A percentile compares a stretch with the other conserved stretches of the same genome.
phyloP scores from a whole-genome alignment of 2,329 filamentous ascomycete species.

The Trichoderma koningii region DNA sequence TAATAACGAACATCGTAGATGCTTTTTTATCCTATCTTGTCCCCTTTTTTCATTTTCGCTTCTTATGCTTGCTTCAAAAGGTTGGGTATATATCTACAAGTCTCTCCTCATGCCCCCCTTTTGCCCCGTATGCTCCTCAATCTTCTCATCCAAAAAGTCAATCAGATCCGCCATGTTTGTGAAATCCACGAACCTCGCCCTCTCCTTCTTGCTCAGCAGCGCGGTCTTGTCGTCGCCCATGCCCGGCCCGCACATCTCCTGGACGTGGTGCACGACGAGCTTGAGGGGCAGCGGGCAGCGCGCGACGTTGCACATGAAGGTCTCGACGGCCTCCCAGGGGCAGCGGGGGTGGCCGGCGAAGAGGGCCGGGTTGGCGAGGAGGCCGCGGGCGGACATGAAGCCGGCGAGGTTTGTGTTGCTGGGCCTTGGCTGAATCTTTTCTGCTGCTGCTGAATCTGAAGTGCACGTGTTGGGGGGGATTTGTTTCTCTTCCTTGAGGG shows the following conservation, averaged over 20 bases:
- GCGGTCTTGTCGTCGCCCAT: constrained; percentile 55
- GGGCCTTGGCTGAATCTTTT: constrained; percentile 31
- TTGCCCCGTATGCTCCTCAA: constrained; percentile 41
- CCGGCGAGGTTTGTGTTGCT: constrained; percentile 57
- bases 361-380: constrained; percentile 67
- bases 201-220: constrained; percentile 59
- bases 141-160: constrained; percentile 60
- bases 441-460: not conserved
- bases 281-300: constrained; percentile 63
- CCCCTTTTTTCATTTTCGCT: not conserved
- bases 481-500: constrained; percentile 31
- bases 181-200: constrained; percentile 51
- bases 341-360: constrained; percentile 60
- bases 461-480: not conserved
- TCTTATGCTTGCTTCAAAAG: not conserved
- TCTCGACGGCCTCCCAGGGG: constrained; percentile 63
- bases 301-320: constrained; percentile 61
- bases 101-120: constrained; percentile 39
- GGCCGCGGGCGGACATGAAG: constrained; percentile 70
- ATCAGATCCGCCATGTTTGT: constrained; percentile 59
- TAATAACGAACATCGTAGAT: not conserved
- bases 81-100: constrained; percentile 33
- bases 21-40: not conserved
- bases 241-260: constrained; percentile 65
- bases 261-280: constrained; percentile 65